Percentiles rank a stretch among this genome's conserved stretches.
Conservation (phyloP, 169 alveolate genomes). For the Plasmodium vivax region DNA sequence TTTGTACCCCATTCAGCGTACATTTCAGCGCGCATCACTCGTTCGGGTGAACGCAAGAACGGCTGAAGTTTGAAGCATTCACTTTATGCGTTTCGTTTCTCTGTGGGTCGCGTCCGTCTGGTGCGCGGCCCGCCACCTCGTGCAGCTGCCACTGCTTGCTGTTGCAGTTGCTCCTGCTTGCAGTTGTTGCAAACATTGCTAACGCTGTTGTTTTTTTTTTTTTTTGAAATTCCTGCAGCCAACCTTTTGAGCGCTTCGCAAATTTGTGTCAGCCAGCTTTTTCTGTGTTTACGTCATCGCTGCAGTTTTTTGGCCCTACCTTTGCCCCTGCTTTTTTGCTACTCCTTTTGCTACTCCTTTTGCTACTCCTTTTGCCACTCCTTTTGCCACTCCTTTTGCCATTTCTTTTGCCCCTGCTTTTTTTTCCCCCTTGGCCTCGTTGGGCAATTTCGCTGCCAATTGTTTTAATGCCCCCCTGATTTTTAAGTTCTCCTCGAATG, state of each 20-base stretch:
- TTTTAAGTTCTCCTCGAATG: background rate
- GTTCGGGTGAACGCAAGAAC: background rate
- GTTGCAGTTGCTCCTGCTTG: background rate
- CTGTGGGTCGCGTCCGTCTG: background rate
- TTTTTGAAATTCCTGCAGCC: background rate
- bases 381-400: background rate
- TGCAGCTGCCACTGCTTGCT: background rate
- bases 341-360: background rate
- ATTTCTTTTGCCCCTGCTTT: background rate
- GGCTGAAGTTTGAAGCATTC: background rate
- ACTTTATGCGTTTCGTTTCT: background rate
- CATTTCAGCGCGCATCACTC: background rate
- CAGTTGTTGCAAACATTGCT: background rate
- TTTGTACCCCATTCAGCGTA: background rate
- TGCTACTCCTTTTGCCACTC: background rate
- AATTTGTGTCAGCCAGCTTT: background rate
- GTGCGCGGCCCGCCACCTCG: background rate
- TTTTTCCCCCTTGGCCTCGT: background rate
- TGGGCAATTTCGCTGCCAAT: background rate
- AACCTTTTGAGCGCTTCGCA: background rate
- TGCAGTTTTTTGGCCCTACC: background rate
- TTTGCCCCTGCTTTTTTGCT: background rate
- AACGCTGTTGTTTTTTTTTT: background rate
- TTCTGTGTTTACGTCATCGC: background rate
- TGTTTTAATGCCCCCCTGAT: constrained; percentile 2